These are phyloP conservation scores for Xanthoceras sorbifolium DNA, from an alignment of 345 rosid genomes.

Conservation along the genomic window DNA sequence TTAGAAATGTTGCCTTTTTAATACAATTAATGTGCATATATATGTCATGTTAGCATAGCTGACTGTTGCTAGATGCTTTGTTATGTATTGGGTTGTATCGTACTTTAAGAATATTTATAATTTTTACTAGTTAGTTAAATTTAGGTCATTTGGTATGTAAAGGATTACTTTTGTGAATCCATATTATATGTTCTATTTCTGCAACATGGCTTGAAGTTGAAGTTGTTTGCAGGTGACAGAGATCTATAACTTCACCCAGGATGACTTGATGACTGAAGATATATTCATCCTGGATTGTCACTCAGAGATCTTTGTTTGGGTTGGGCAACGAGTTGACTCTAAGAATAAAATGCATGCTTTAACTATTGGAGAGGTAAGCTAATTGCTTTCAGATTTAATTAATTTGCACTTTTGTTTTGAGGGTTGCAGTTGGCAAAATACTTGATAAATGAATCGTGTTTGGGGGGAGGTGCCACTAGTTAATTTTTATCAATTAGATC, in stretches of 20 bases:
- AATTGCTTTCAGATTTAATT: not conserved
- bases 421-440: slow-evolving; percentile 3
- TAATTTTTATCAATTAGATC: not conserved
- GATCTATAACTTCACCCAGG: slow-evolving; percentile 87
- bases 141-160: not conserved
- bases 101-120: not conserved
- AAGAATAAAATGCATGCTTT: slow-evolving; percentile 69
- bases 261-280: slow-evolving; percentile 99
- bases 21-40: not conserved
- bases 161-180: not conserved
- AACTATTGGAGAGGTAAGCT: slow-evolving; percentile 80
- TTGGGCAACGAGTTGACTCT: slow-evolving; percentile 85
- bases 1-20: not conserved
- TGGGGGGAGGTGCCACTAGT: not conserved
- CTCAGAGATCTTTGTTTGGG: slow-evolving; percentile 89
- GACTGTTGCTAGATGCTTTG: not conserved
- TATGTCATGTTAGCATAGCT: not conserved
- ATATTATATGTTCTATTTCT: not conserved
- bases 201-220: slow-evolving; percentile 9
- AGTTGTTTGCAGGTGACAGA: slow-evolving; percentile 70
- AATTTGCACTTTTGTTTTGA: not conserved
- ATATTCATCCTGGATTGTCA: slow-evolving; percentile 89
- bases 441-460: not conserved
- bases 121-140: not conserved
- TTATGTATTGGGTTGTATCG: not conserved